Conservation (phyloP, 306 rosid genomes). For the Castanea crenata region DNA sequence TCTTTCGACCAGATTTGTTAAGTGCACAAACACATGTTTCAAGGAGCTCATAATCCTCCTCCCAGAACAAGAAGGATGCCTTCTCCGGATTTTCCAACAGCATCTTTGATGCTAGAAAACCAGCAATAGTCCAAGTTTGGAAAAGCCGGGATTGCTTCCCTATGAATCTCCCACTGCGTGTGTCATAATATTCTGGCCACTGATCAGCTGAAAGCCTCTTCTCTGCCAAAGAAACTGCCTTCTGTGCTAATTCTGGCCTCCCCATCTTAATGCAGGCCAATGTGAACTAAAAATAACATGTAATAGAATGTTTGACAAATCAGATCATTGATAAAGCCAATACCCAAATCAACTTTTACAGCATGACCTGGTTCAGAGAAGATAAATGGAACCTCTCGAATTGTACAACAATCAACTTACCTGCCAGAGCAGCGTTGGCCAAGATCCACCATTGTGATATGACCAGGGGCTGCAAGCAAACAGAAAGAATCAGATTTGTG, state of each 20-base stretch:
- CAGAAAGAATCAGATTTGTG: constrained; percentile 18
- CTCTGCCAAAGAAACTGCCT: constrained; percentile 73
- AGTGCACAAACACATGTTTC: constrained; percentile 76
- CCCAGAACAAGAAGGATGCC: constrained; percentile 85
- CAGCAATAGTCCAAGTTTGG: constrained; percentile 87
- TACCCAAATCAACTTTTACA: not conserved
- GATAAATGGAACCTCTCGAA: no score
- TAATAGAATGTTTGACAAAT: constrained; percentile 9
- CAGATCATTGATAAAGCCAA: not conserved
- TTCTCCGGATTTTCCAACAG: constrained; percentile 66
- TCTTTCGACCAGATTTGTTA: constrained; percentile 51
- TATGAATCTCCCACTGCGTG: constrained; percentile 58
- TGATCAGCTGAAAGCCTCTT: constrained; percentile 55
- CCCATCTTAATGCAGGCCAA: constrained; percentile 94
- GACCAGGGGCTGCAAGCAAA: constrained; percentile 82
- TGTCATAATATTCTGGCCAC: constrained; percentile 91
- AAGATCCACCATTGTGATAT: constrained; percentile 91
- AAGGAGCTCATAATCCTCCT: constrained; percentile 80
- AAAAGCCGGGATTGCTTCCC: constrained; percentile 72
- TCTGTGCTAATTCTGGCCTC: constrained; percentile 59
- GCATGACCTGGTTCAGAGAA: not conserved
- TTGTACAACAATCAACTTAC: constrained; percentile 36
- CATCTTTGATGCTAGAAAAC: constrained; percentile 70
- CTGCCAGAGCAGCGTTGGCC: constrained; percentile 97
- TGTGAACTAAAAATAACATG: constrained; percentile 49